These are phyloP conservation scores for Begonia peltatifolia DNA, from an alignment of 306 rosid genomes.

Conservation along the genomic window DNA sequence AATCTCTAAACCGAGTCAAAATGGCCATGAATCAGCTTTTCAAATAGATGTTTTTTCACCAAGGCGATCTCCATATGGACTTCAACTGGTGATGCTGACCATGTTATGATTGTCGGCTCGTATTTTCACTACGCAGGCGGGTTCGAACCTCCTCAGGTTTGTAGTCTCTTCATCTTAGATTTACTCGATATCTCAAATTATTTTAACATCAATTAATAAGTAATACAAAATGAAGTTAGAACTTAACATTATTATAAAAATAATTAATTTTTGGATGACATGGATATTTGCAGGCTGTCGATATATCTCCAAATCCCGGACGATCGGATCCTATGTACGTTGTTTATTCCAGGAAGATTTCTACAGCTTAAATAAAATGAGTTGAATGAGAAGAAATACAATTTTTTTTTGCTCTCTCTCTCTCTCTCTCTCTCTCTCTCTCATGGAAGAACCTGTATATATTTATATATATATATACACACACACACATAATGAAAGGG, in stretches of 20 bases:
- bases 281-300: constrained; percentile 45
- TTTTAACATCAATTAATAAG: too few species aligned
- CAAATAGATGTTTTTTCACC: constrained; percentile 67
- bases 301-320: constrained; percentile 74
- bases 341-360: constrained; percentile 43
- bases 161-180: neutral
- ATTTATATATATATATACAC: too few species aligned
- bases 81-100: constrained; percentile 70
- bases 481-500: too few species aligned
- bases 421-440: too few species aligned
- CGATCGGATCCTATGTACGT: constrained; percentile 69
- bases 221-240: too few species aligned
- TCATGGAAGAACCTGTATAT: too few species aligned
- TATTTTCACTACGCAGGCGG: constrained; percentile 76
- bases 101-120: constrained; percentile 59
- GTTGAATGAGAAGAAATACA: neutral
- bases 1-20: constrained; percentile 1
- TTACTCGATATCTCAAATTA: neutral
- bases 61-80: constrained; percentile 81
- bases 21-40: constrained; percentile 32
- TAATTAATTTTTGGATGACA: too few species aligned
- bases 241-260: too few species aligned
- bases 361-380: constrained; percentile 19
- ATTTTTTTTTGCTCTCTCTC: neutral
- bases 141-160: constrained; percentile 74